These are phyloP conservation scores for Starmerella stellata DNA, from an alignment of 805 yeast species.

Conservation along the genomic window DNA sequence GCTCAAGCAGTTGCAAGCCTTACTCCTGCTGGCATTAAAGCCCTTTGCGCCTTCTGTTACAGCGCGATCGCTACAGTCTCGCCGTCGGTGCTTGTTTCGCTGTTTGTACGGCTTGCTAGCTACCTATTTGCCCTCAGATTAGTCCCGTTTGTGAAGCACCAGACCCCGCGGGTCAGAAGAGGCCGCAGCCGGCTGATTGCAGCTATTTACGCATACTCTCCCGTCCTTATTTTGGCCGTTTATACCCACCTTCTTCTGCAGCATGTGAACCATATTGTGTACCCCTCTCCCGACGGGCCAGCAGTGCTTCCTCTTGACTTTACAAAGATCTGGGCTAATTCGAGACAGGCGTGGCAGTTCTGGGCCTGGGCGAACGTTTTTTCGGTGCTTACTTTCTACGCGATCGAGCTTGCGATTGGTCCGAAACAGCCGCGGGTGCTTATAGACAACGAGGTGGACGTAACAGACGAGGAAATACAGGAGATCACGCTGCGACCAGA, in stretches of 20 bases:
- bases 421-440: slow-evolving; percentile 5
- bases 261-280: slow-evolving; percentile 27
- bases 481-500: too few species aligned
- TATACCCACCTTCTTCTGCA: slow-evolving; percentile 88
- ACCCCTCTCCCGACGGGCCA: slow-evolving; percentile 5
- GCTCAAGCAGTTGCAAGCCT: slow-evolving; percentile 24
- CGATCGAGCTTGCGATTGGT: slow-evolving; percentile 39
- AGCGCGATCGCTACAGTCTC: slow-evolving; percentile 48
- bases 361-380: slow-evolving; percentile 95
- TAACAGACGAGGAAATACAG: slow-evolving; percentile 6
- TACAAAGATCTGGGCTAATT: slow-evolving; percentile 24
- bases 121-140: slow-evolving; percentile 83
- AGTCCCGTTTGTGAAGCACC: slow-evolving; percentile 45
- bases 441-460: slow-evolving; percentile 5
- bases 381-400: slow-evolving; percentile 59
- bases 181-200: slow-evolving; percentile 12
- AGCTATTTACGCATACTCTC: slow-evolving; percentile 70
- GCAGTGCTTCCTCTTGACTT: slow-evolving; percentile 10
- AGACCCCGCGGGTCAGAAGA: slow-evolving; percentile 12
- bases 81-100: slow-evolving; percentile 60
- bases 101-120: slow-evolving; percentile 71
- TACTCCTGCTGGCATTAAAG: slow-evolving; percentile 26
- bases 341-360: slow-evolving; percentile 58
- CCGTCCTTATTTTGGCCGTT: slow-evolving; percentile 84
- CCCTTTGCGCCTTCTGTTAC: slow-evolving; percentile 28